Evolutionary conservation across 306 rosid genomes (phyloP), one percentile per base, ranked within the genome.

Genomic region (Fragaria nilgerrensis): DNA sequence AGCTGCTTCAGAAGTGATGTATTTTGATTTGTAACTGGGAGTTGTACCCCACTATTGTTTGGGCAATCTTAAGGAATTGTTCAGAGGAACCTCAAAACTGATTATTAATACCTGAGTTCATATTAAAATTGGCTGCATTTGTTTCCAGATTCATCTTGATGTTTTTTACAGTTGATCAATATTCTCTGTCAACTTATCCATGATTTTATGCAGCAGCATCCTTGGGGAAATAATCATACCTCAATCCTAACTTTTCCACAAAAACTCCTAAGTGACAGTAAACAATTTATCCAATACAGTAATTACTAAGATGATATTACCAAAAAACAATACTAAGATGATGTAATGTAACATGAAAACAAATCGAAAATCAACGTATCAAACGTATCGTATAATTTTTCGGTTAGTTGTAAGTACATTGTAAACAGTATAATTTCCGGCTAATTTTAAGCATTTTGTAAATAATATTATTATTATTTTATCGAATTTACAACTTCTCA

Each of bases 41-140:
- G 12, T 37, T 20, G 13, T 37, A 9, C 70, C 25, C 25, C 25
- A 37, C 7, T 34, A 65, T 34, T 66, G 19, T 19, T 66, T 17
- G 48, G 48, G 70, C 44, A 13, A 19, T 20, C 70, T 17, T 20
- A 66, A 34, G 25, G 70, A 65, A 37, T 37, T 66, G 48, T 37
- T 36, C 10, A 36, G 44, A 13, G 15, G 48, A 37, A 37, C 9
- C 66, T 5, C 16, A 23, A 23, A 4, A 10, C 4, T 27, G 39
- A 23, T 34, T 32, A 43, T 9, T 43, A 43, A 41, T n/a, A 41
- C 43, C 32, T n/a, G 50, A 68, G 17, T 11, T 68, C 53, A 68
- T 22, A 34, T n/a, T 68, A 22, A 39, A 67, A 68, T 20, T 68
- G 41, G 49, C 32, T 68, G 72, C 72, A n/a, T 67, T 6, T 67